phyloP scores from a whole-genome alignment of 1,284 basidiomycete species.

The Tilletia horrida region DNA sequence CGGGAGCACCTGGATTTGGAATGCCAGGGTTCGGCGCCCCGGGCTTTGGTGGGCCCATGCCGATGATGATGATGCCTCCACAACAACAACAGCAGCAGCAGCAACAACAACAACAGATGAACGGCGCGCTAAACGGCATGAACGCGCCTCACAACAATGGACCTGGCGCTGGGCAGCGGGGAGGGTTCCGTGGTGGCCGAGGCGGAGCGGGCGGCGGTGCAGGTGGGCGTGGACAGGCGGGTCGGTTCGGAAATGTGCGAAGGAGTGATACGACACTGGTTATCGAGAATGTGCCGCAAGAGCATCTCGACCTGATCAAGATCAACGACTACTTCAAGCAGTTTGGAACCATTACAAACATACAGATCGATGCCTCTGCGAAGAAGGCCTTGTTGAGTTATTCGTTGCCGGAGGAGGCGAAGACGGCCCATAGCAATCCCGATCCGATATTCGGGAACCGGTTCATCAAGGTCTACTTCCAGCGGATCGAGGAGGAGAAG shows the following conservation, averaged over 20 bases:
- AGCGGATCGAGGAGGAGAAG: conserved; percentile 60
- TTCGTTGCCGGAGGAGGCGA: conserved; percentile 76
- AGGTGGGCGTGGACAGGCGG: conserved; percentile 60
- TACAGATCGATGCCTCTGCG: conserved; percentile 75
- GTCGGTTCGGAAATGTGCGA: conserved; percentile 48
- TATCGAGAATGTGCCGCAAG: conserved; percentile 86
- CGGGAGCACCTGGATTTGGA: conserved; percentile 26
- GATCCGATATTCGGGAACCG: conserved; percentile 89
- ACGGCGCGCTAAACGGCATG: background rate
- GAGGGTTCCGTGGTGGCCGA: conserved; percentile 60
- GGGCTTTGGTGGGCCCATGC: conserved; percentile 15
- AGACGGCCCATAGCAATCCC: conserved; percentile 83
- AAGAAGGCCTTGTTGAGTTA: conserved; percentile 82
- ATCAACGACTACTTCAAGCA: conserved; percentile 86
- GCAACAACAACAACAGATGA: conserved; percentile 14
- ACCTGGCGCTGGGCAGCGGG: conserved; percentile 24
- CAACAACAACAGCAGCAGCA: conserved; percentile 12
- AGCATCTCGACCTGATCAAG: conserved; percentile 71
- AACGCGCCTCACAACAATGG: background rate
- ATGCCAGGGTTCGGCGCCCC: conserved; percentile 34
- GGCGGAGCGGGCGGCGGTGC: conserved; percentile 57
- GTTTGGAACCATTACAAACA: conserved; percentile 88
- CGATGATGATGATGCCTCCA: conserved; percentile 18
- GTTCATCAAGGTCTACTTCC: conserved; percentile 72
- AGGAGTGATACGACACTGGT: conserved; percentile 72